Evolutionary conservation across 306 rosid genomes (phyloP).

Genomic region (Macrotyloma uniflorum): DNA sequence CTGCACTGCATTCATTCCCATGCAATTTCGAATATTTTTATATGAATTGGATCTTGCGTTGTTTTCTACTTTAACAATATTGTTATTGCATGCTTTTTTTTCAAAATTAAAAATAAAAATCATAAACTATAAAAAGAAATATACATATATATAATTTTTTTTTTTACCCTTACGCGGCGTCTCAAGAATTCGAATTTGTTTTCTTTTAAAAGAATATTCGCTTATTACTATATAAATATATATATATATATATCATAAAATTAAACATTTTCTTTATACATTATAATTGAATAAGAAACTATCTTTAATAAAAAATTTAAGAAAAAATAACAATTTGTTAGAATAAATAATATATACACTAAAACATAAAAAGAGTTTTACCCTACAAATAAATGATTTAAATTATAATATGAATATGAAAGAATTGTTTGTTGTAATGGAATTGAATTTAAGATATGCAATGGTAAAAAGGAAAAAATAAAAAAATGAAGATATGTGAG

Average conservation of each 20-base stretch:
- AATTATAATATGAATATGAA: too few relatives aligned
- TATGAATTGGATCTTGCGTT: background rate
- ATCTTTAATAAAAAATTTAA: too few relatives aligned
- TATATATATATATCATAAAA: background rate
- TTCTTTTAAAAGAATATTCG: background rate
- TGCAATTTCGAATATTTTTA: constrained; percentile 9
- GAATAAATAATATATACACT: too few relatives aligned
- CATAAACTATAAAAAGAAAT: too few relatives aligned
- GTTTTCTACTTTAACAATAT: background rate
- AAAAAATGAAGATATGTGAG: background rate
- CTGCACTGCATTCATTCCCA: background rate
- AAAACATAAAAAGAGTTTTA: too few relatives aligned
- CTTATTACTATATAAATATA: background rate
- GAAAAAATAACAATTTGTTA: too few relatives aligned
- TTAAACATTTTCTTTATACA: background rate
- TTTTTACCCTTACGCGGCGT: background rate
- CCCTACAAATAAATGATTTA: too few relatives aligned
- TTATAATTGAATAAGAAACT: too few relatives aligned
- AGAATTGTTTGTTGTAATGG: background rate
- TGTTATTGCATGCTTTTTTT: background rate
- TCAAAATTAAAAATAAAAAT: background rate
- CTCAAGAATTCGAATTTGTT: background rate
- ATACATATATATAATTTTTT: too few relatives aligned
- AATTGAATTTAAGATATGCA: background rate
- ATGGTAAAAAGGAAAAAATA: background rate